phyloP scores from a whole-genome alignment of 176 grass and related monocot genomes.

The Puya raimondii region DNA sequence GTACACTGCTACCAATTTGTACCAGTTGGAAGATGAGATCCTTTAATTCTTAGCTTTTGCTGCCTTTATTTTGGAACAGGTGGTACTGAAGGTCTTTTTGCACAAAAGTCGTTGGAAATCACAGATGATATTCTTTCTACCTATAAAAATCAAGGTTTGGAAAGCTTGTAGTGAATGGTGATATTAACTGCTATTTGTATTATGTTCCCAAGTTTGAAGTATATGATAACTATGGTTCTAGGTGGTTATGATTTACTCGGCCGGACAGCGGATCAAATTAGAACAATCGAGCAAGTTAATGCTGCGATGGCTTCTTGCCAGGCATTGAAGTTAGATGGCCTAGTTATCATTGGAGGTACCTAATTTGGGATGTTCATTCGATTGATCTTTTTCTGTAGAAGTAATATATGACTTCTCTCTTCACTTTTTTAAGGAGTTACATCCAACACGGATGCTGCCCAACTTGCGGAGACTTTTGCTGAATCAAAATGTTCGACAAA shows the following conservation, averaged over 20 bases:
- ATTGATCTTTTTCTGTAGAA: not conserved
- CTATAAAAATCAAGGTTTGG: constrained; percentile 88
- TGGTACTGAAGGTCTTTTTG: constrained; percentile 85
- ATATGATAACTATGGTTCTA: constrained; percentile 10
- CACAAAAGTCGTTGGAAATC: constrained; percentile 90
- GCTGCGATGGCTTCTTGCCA: constrained; percentile 74
- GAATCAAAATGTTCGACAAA: constrained; percentile 86
- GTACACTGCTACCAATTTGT: not conserved
- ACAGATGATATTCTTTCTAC: constrained; percentile 82
- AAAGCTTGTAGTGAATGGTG: not conserved
- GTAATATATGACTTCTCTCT: not conserved
- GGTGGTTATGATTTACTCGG: constrained; percentile 99
- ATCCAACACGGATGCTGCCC: constrained; percentile 92
- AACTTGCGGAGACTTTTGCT: constrained; percentile 97
- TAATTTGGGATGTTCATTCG: not conserved
- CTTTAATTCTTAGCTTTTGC: not conserved
- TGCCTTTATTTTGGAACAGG: constrained; percentile 42
- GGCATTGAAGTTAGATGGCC: constrained; percentile 77
- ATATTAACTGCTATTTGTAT: not conserved
- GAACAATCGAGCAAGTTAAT: constrained; percentile 92
- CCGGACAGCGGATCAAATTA: constrained; percentile 95
- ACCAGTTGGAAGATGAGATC: not conserved
- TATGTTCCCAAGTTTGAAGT: constrained; percentile 6
- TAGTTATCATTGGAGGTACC: constrained; percentile 93
- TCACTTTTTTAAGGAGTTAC: constrained; percentile 70